Evolutionary conservation across 2,329 filamentous ascomycete species (phyloP).

Genomic region (Verruconis gallopava): DNA sequence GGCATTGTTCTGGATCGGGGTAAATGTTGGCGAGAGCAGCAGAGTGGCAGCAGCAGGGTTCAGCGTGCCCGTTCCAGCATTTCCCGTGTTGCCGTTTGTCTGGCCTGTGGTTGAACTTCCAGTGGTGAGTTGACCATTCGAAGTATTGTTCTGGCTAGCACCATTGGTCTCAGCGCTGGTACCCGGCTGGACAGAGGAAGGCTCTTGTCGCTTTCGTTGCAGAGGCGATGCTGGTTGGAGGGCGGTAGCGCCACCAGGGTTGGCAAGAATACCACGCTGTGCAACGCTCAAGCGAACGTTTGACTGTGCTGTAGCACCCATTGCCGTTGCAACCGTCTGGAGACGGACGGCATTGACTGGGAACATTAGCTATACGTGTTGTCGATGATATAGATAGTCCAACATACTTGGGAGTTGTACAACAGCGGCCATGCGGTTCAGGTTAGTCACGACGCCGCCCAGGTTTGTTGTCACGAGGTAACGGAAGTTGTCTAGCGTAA

Average conservation of each 20-base stretch:
- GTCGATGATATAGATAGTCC: not conserved
- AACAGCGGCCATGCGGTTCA: slow-evolving; percentile 24
- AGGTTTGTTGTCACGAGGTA: slow-evolving; percentile 23
- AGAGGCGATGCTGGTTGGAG: slow-evolving; percentile 10
- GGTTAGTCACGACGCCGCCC: slow-evolving; percentile 20
- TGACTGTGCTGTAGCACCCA: slow-evolving; percentile 20
- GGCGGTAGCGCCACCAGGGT: slow-evolving; percentile 23
- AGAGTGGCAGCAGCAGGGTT: slow-evolving; percentile 23
- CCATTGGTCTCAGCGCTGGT: slow-evolving; percentile 10
- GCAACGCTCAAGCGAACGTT: slow-evolving; percentile 23
- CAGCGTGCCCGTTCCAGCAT: slow-evolving; percentile 10
- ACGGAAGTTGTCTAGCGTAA: slow-evolving; percentile 21
- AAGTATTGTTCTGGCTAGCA: slow-evolving; percentile 1
- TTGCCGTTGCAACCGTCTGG: slow-evolving; percentile 23
- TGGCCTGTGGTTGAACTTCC: slow-evolving; percentile 1
- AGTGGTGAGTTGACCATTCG: slow-evolving; percentile 5
- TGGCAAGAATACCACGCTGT: slow-evolving; percentile 23
- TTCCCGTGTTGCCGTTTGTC: slow-evolving; percentile 2
- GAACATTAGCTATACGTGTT: slow-evolving; percentile 8
- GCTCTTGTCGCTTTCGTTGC: slow-evolving; percentile 2
- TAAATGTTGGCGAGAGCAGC: slow-evolving; percentile 24
- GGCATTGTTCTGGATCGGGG: slow-evolving; percentile 21
- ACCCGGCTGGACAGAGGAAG: slow-evolving; percentile 10
- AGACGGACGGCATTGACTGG: slow-evolving; percentile 23
- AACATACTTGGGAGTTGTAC: slow-evolving; percentile 23